phyloP scores from a whole-genome alignment of 352 stramenopile genomes.

The Heterotrichella gracilis region DNA sequence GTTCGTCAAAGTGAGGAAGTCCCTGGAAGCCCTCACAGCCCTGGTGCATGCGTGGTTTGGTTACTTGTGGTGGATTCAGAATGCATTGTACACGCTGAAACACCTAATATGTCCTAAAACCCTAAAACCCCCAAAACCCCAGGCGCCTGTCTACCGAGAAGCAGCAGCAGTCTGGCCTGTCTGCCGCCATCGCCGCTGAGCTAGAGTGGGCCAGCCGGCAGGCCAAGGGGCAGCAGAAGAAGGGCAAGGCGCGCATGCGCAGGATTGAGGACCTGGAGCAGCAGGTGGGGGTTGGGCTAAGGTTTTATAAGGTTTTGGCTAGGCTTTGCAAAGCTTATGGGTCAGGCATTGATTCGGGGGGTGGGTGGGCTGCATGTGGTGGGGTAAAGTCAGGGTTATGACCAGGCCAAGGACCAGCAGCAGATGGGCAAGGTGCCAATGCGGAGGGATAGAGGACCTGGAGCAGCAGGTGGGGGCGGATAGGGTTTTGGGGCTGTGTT shows the following conservation, averaged over 20 bases:
- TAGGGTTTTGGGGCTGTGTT: too few species aligned
- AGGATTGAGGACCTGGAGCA: constrained; percentile 62
- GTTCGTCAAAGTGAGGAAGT: neutral
- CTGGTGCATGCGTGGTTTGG: neutral
- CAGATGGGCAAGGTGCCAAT: too few species aligned
- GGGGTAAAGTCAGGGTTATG: too few species aligned
- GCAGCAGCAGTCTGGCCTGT: neutral
- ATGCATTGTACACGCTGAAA: too few species aligned
- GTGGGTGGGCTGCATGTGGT: too few species aligned
- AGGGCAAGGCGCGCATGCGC: constrained; percentile 36
- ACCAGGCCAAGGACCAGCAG: too few species aligned
- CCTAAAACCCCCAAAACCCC: neutral
- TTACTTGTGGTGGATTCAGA: neutral
- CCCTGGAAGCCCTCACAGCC: neutral
- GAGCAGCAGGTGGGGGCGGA: too few species aligned
- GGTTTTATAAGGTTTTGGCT: too few species aligned
- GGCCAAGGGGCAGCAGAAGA: constrained; percentile 56
- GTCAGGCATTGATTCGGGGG: too few species aligned
- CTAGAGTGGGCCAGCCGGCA: constrained; percentile 39
- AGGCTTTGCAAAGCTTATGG: too few species aligned
- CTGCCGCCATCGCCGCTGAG: neutral
- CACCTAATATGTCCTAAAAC: too few species aligned
- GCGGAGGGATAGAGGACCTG: too few species aligned
- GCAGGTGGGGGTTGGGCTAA: constrained; percentile 33
- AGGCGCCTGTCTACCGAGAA: neutral